Conservation (phyloP, 768 basidiomycete genomes). For the Amanita brunnescens region DNA sequence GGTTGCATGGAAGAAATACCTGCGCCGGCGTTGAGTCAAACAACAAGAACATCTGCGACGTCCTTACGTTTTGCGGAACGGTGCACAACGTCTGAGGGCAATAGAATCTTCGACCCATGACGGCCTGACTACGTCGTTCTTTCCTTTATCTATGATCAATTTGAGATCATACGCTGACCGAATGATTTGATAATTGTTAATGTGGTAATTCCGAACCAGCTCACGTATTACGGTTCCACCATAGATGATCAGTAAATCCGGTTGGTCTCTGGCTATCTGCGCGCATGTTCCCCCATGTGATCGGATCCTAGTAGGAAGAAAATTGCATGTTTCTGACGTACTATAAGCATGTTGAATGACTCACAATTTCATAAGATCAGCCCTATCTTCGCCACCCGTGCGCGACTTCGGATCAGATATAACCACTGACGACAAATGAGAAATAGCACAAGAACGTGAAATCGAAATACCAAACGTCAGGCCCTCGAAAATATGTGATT, state of each 20-base stretch:
- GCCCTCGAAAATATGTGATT: constrained; percentile 61
- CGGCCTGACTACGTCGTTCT: constrained; percentile 68
- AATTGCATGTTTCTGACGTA: background rate
- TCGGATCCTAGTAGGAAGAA: constrained; percentile 43
- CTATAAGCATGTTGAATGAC: constrained; percentile 12
- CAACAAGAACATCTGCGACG: background rate
- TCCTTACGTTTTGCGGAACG: constrained; percentile 59
- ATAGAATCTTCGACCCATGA: constrained; percentile 79
- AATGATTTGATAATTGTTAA: background rate
- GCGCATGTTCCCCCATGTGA: constrained; percentile 59
- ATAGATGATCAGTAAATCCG: constrained; percentile 52
- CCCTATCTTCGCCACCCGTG: constrained; percentile 60
- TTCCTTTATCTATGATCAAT: constrained; percentile 59
- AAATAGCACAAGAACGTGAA: background rate
- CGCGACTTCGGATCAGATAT: constrained; percentile 66
- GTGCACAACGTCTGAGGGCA: constrained; percentile 41
- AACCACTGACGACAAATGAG: constrained; percentile 42
- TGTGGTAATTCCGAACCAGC: constrained; percentile 17
- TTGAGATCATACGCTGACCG: constrained; percentile 60
- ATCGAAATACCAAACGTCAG: constrained; percentile 66
- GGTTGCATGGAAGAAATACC: constrained; percentile 77
- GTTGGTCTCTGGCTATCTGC: constrained; percentile 50
- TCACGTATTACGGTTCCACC: constrained; percentile 61
- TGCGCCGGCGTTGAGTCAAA: constrained; percentile 17
- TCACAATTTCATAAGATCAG: constrained; percentile 59